These are phyloP conservation scores for Vigna angularis DNA, from an alignment of 306 rosid genomes.

Conservation along the genomic window DNA sequence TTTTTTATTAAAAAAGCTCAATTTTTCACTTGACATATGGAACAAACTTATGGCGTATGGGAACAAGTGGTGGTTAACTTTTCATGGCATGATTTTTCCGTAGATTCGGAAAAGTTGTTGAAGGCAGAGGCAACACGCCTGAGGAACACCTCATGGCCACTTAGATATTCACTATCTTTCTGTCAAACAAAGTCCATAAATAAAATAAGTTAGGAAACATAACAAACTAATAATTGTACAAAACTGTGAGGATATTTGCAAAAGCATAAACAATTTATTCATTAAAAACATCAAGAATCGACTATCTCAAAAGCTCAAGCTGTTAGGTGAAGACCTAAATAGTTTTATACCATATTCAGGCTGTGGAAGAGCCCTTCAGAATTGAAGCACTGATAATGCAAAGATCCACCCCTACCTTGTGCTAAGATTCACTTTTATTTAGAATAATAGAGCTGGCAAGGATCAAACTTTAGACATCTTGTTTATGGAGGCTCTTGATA, in stretches of 20 bases:
- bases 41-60: slow-evolving; percentile 36
- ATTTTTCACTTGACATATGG: slow-evolving; percentile 3
- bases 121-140: slow-evolving; percentile 93
- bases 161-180: slow-evolving; percentile 95
- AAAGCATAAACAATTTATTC: slow-evolving; percentile 33
- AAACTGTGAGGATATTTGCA: slow-evolving; percentile 13
- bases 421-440: slow-evolving; percentile 27
- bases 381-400: slow-evolving; percentile 19
- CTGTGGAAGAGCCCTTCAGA: background rate
- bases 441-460: slow-evolving; percentile 5
- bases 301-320: background rate
- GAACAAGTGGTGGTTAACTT: slow-evolving; percentile 63
- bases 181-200: slow-evolving; percentile 48
- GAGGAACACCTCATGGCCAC: slow-evolving; percentile 94
- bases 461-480: background rate
- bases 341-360: slow-evolving; percentile 5
- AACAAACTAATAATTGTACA: slow-evolving; percentile 27
- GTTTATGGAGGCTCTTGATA: background rate
- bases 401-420: background rate
- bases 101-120: slow-evolving; percentile 89
- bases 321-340: slow-evolving; percentile 6
- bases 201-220: slow-evolving; percentile 20
- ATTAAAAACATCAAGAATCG: background rate
- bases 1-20: background rate
- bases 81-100: slow-evolving; percentile 91